Evolutionary conservation across 2,329 filamentous ascomycete species (phyloP), one percentile per base, ranked within the genome.

Genomic region (Dothistroma pini): DNA sequence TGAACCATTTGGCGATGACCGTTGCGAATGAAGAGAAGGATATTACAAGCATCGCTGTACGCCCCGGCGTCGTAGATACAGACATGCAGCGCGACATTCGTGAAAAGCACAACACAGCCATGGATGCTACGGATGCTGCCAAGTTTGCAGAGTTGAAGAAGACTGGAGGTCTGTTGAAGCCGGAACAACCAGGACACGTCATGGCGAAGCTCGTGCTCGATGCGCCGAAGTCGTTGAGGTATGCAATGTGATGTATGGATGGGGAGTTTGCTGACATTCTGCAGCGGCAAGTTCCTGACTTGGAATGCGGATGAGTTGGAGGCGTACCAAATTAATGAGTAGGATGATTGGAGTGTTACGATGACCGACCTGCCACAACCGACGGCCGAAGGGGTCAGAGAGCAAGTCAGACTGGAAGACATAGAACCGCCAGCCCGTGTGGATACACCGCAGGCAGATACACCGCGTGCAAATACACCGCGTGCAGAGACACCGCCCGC

Each of bases 61-160:
- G 87, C 4, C 93, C 93, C 0, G 93, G 93, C 2, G 86, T 90
- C 51, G 89, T 96, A 8, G 89, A 96, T 71, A 97, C 93, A 0
- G 88, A 88, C 56, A 97, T 97, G 93, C 93, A 96, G 74, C 82
- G 82, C n/a, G 84, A 89, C 60, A 84, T 99, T 60, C 82, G 95
- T 55, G 87, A 92, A 52, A 83, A 86, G 60, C 89, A 95, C 74
- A 80, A 83, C 8, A 80, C 78, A 31, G 77, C 76, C 16, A 85
- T 90, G 83, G 83, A 84, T 66, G 76, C 77, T 21, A 80, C 81
- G 56, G 83, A 87, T 67, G 79, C 80, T 25, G 75, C 79, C 19
- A 86, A 84, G 68, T 97, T 97, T 69, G 80, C 85, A 12, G 80
- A 84, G 0, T 82, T 89, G 16, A 88, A 92, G 72, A 83, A 86